phyloP scores from a whole-genome alignment of 2,329 filamentous ascomycete genomes.

The Dothistroma septosporum region DNA sequence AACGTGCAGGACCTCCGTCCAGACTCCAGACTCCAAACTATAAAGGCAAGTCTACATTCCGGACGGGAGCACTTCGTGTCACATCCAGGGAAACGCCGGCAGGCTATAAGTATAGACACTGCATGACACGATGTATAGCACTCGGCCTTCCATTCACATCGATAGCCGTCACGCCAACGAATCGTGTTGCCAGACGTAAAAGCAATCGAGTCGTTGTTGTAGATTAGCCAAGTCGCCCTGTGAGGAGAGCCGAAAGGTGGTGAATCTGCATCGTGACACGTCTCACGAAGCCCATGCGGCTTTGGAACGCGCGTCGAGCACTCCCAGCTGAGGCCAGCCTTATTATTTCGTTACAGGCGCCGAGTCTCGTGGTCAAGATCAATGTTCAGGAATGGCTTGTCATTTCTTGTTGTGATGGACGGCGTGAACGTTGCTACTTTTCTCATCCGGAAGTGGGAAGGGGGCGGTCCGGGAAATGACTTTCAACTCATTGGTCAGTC shows the following conservation, averaged over 20 bases:
- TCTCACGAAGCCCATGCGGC: neutral
- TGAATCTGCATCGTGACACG: neutral
- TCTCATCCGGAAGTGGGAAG: neutral
- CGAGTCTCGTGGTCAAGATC: neutral
- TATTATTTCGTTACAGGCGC: neutral
- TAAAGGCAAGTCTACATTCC: no score
- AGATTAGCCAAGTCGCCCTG: neutral
- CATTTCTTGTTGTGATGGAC: neutral
- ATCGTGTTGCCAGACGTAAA: no score
- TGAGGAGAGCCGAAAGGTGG: neutral
- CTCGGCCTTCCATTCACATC: no score
- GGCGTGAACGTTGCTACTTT: neutral
- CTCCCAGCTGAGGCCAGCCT: no score
- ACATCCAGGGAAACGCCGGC: no score
- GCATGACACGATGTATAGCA: no score
- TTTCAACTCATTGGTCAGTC: neutral
- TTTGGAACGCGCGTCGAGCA: neutral
- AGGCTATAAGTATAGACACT: no score
- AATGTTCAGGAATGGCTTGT: neutral
- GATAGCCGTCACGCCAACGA: no score
- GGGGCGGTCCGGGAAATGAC: neutral
- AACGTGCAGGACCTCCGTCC: no score
- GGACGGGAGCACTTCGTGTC: no score
- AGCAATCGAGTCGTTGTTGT: no score
- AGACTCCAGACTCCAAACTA: no score